Evolutionary conservation across 2,329 filamentous ascomycete genomes (phyloP).

Genomic region (Trichoderma gracile): DNA sequence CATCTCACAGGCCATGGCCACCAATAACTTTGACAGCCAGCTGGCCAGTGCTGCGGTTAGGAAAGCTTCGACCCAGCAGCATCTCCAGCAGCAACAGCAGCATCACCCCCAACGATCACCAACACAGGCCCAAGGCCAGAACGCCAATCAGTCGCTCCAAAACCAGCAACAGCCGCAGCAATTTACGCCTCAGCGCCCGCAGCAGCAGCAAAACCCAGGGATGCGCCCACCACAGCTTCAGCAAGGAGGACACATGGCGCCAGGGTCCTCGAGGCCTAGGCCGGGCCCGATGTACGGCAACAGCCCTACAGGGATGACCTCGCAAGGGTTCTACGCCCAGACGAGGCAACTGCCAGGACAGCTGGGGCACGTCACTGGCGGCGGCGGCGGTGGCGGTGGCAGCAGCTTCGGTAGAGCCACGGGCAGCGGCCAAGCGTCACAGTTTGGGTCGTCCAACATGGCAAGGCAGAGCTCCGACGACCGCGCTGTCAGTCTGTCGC

Average conservation of each 20-base stretch:
- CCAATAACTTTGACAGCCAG: constrained; percentile 30
- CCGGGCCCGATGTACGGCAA: constrained; percentile 23
- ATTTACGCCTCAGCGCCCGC: constrained; percentile 13
- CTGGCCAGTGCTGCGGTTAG: constrained; percentile 20
- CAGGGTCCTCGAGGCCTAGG: constrained; percentile 15
- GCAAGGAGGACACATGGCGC: constrained; percentile 26
- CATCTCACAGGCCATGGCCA: constrained; percentile 25
- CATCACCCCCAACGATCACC: constrained; percentile 23
- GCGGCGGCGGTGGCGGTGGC: background rate
- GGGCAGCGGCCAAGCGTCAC: constrained; percentile 22
- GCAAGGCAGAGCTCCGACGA: constrained; percentile 27
- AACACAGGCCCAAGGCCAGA: background rate
- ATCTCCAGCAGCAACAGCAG: constrained; percentile 18
- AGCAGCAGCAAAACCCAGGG: constrained; percentile 13
- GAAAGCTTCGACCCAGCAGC: constrained; percentile 24
- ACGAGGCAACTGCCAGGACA: constrained; percentile 30
- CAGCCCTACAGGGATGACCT: constrained; percentile 16
- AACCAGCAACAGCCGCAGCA: constrained; percentile 20
- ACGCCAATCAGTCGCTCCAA: constrained; percentile 1
- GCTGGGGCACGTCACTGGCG: constrained; percentile 24
- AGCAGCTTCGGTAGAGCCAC: constrained; percentile 25
- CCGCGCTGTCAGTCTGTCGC: constrained; percentile 14
- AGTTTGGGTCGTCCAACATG: constrained; percentile 29
- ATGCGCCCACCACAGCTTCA: constrained; percentile 27
- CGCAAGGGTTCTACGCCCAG: constrained; percentile 26